Conservation (phyloP, 2,329 filamentous ascomycete species). For the Fusarium staphyleae region DNA sequence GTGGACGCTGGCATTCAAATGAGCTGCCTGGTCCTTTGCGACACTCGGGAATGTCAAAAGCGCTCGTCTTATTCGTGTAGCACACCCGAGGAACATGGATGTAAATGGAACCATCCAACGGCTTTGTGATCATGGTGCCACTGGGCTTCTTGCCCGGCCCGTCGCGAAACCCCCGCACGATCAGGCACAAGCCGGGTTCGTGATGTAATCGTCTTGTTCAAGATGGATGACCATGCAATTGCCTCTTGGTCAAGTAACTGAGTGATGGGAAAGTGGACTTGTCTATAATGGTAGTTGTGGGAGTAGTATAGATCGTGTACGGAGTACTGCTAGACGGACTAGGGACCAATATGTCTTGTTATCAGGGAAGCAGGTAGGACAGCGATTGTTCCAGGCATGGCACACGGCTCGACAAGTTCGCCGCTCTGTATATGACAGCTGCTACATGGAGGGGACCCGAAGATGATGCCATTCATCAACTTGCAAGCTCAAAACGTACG, state of each 20-base stretch:
- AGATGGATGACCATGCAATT: too few species aligned
- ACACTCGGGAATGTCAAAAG: neutral
- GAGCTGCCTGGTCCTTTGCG: neutral
- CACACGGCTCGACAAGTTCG: neutral
- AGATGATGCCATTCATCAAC: constrained; percentile 5
- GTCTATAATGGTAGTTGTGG: too few species aligned
- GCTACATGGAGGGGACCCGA: neutral
- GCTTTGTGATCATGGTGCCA: too few species aligned
- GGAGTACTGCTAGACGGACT: too few species aligned
- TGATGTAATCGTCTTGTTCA: too few species aligned
- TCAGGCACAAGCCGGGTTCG: constrained; percentile 6
- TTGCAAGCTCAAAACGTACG: constrained; percentile 30
- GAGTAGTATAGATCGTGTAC: too few species aligned
- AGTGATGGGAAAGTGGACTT: too few species aligned
- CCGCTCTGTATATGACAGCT: neutral
- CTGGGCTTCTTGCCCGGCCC: neutral
- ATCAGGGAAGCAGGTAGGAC: too few species aligned
- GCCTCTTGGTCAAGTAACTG: too few species aligned
- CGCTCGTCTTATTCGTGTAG: neutral
- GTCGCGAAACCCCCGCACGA: constrained; percentile 5
- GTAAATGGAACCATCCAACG: too few species aligned
- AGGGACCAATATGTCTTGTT: too few species aligned
- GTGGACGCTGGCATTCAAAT: neutral
- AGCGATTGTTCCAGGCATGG: neutral
- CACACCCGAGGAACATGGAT: too few species aligned